Percentiles rank a stretch among this genome's conserved stretches.
These are phyloP conservation scores for Escallonia rubra DNA, from an alignment of 129 eudicot species.

Conservation along the genomic window DNA sequence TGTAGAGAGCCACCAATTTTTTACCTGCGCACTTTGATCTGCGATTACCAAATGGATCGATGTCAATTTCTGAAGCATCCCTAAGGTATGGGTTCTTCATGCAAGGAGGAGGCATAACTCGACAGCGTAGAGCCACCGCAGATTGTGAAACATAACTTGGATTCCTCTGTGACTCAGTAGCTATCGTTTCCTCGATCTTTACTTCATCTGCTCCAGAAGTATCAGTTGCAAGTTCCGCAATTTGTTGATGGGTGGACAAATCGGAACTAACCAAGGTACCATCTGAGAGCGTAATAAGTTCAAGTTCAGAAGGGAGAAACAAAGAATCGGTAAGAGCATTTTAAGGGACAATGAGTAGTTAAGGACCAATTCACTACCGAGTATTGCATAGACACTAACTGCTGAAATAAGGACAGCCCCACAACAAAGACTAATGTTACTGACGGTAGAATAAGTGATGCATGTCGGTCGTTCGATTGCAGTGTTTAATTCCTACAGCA, in stretches of 20 bases:
- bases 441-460: no score
- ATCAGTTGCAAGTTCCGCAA: slow-evolving; percentile 35
- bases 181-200: slow-evolving; percentile 21
- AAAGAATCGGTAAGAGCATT: neutral
- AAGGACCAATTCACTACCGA: no score
- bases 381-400: no score
- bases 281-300: slow-evolving; percentile 10
- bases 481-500: no score
- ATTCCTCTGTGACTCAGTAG: slow-evolving; percentile 22
- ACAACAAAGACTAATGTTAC: no score
- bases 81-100: slow-evolving; percentile 74
- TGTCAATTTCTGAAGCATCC: slow-evolving; percentile 40
- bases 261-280: slow-evolving; percentile 15
- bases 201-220: slow-evolving; percentile 19
- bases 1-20: neutral
- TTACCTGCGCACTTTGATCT: slow-evolving; percentile 86
- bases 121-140: slow-evolving; percentile 82
- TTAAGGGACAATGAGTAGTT: neutral
- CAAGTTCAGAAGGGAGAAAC: neutral
- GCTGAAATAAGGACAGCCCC: neutral
- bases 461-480: no score
- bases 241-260: slow-evolving; percentile 19
- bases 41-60: slow-evolving; percentile 72
- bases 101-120: slow-evolving; percentile 97
- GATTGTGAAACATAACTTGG: slow-evolving; percentile 73